These are phyloP conservation scores for Trichoderma sp. DNA, from an alignment of 2,329 filamentous ascomycete species.

Conservation along the genomic window DNA sequence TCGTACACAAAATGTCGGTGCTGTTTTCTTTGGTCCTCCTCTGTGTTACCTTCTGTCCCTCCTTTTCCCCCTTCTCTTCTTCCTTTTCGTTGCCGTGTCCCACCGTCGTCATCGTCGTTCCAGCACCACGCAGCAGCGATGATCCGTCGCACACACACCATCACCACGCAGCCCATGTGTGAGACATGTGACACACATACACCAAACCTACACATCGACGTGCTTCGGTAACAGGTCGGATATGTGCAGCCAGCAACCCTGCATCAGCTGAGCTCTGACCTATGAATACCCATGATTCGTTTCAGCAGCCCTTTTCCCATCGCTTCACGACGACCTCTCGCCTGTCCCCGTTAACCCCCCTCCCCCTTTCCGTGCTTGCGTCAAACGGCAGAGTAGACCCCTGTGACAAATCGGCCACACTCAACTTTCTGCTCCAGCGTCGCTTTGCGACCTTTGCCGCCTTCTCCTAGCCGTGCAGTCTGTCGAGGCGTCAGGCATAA, in stretches of 20 bases:
- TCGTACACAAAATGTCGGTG: constrained; percentile 2
- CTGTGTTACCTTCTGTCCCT: neutral
- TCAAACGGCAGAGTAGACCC: constrained; percentile 69
- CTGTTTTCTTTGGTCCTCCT: neutral
- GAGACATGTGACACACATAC: constrained; percentile 19
- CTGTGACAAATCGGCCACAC: constrained; percentile 80
- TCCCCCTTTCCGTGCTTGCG: neutral
- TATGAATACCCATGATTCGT: neutral
- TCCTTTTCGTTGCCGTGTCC: neutral
- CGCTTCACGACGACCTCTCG: neutral
- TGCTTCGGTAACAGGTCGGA: constrained; percentile 7
- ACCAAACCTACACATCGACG: neutral
- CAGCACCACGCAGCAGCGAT: neutral
- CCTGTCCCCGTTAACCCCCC: neutral
- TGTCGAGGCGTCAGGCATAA: constrained; percentile 79
- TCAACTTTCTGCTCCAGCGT: constrained; percentile 84
- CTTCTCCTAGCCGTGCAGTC: constrained; percentile 64
- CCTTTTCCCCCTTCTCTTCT: neutral
- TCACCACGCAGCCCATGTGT: neutral
- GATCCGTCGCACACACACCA: neutral
- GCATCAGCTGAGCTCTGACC: constrained; percentile 18
- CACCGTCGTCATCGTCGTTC: neutral
- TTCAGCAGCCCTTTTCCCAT: neutral
- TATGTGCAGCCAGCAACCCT: neutral
- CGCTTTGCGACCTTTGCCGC: constrained; percentile 65